Evolutionary conservation across 2,329 filamentous ascomycete genomes (phyloP), one percentile per base, ranked within the genome.

Genomic region (Hypocrella siamensis): DNA sequence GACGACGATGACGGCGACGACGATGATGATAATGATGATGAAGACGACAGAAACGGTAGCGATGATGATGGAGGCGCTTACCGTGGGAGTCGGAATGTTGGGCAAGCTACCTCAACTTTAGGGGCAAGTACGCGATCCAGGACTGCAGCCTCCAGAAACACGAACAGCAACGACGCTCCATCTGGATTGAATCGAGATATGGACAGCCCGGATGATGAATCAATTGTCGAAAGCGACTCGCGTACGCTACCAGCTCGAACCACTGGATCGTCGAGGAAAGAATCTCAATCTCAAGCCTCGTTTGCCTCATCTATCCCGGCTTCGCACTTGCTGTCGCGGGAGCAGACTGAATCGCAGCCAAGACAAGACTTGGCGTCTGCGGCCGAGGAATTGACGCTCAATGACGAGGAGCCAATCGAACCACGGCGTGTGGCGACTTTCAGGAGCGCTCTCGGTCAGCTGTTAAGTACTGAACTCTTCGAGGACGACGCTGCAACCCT

Each of bases 401-500:
- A 57, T 28, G 47, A 59, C 35, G 42, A 56, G 37, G 38, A 45
- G 1, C 61, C 68, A 1, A 75, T 85, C 47, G 61, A 67, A 2
- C 45, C 69, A 0, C 63, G 66, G 26, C 71, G 90, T 26, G 58
- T 93, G 17, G 61, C 69, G 5, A 58, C 73, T 2, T 98, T 98
- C 75, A 75, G 83, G 33, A 71, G 72, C 9, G 72, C 80, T 3
- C 65, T 98, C 3, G 90, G 90, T 17, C 79, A 83, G 44, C 64
- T 98, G 33, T 77, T 93, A 46, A 78, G 79, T 45, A 79, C 79
- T 0, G 66, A 72, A 10, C 55, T 98, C n/a, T 98, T 98, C 50
- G 73, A 77, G 19, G 82, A 92, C 38, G 90, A 96, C 46, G 74
- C 77, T 14, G 84, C 85, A 11, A 68, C 78, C 38, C 67, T 94